These are phyloP conservation scores for Lenzites betulinus DNA, from an alignment of 768 basidiomycete genomes.

Conservation along the genomic window DNA sequence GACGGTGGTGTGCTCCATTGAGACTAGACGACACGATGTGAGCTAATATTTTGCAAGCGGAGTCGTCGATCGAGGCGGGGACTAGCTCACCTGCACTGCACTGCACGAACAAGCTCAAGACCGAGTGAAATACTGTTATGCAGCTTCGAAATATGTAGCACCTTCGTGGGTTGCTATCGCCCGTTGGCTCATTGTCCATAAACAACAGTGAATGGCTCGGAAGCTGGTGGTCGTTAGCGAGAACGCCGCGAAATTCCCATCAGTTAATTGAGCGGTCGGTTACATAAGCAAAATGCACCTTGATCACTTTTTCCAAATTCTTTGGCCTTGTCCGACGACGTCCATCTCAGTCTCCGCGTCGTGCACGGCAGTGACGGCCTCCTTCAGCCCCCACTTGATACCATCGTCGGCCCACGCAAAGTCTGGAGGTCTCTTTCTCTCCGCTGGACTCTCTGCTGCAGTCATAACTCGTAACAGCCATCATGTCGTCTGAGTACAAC, in stretches of 20 bases:
- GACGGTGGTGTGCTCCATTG: too few species aligned
- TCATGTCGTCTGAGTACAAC: conserved; percentile 33
- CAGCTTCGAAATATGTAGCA: too few species aligned
- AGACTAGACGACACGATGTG: too few species aligned
- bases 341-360: conserved; percentile 16
- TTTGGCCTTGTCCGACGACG: conserved; percentile 13
- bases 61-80: too few species aligned
- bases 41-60: too few species aligned
- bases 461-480: neutral
- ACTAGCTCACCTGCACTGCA: too few species aligned
- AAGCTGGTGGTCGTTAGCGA: neutral
- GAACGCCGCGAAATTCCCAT: conserved; percentile 8
- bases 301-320: conserved; percentile 20
- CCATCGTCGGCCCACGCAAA: conserved; percentile 3
- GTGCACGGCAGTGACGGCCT: conserved; percentile 14
- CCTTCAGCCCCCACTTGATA: neutral
- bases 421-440: neutral
- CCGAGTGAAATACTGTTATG: too few species aligned
- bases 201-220: neutral
- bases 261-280: conserved; percentile 16
- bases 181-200: too few species aligned
- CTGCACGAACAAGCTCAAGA: too few species aligned
- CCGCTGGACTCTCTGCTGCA: neutral
- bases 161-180: too few species aligned
- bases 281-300: conserved; percentile 16